Evolutionary conservation across 768 basidiomycete genomes (phyloP).

Genomic region (Candolleomyces eurysporus): DNA sequence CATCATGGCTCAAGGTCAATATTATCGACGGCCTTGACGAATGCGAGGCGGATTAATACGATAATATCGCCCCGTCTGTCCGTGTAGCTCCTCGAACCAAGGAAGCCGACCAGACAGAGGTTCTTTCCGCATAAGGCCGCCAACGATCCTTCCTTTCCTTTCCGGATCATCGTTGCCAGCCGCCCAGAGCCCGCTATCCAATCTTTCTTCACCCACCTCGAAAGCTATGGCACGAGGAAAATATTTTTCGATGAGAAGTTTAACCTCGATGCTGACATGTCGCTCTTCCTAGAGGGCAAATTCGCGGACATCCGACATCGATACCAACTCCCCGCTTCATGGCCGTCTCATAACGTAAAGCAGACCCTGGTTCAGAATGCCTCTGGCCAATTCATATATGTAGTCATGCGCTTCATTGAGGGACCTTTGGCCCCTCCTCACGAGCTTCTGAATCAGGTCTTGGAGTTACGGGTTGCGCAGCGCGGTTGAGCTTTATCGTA

Average conservation of each 20-base stretch:
- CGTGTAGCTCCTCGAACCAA: neutral
- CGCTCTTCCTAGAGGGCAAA: neutral
- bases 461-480: neutral
- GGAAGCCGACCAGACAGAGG: neutral
- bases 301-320: no score
- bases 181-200: conserved; percentile 5
- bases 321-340: no score
- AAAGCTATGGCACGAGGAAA: neutral
- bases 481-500: no score
- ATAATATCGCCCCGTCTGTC: neutral
- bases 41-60: neutral
- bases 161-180: conserved; percentile 4
- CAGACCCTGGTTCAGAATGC: no score
- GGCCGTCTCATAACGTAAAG: no score
- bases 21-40: conserved; percentile 13
- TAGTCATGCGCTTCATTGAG: no score
- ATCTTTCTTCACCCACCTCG: neutral
- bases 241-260: conserved; percentile 3
- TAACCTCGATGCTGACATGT: neutral
- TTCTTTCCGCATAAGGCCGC: neutral
- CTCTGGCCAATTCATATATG: no score
- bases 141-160: neutral
- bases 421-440: neutral
- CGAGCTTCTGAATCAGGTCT: conserved; percentile 6
- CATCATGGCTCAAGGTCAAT: neutral